Evolutionary conservation across 148 eudicot genomes (phyloP).

Genomic region (Dianthus caryophyllus): DNA sequence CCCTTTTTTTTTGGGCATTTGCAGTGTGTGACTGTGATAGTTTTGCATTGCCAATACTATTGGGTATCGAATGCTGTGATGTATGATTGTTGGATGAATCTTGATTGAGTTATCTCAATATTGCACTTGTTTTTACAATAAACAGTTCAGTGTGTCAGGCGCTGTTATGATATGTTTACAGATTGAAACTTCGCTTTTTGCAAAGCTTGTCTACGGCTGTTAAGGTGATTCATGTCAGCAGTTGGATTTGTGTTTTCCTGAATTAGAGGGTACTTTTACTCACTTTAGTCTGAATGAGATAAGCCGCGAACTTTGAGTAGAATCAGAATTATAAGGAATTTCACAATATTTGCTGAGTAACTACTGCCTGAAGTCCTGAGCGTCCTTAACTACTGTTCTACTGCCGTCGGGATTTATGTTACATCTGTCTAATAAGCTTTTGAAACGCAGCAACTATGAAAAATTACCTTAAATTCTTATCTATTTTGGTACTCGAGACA

Average conservation of each 20-base stretch:
- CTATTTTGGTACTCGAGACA: too few species aligned
- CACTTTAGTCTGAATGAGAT: background rate
- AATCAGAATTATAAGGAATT: background rate
- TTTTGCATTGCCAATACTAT: background rate
- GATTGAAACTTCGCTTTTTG: background rate
- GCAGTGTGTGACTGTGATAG: background rate
- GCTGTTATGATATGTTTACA: background rate
- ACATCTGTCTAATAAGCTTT: background rate
- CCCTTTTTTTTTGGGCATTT: background rate
- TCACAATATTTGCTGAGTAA: background rate
- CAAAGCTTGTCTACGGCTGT: background rate
- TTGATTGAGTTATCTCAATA: background rate
- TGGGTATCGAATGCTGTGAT: background rate
- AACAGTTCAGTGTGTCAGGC: background rate
- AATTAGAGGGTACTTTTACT: background rate
- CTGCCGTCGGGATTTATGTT: background rate
- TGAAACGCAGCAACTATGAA: background rate
- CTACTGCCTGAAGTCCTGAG: constrained; percentile 6
- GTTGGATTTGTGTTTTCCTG: background rate
- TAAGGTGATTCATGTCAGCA: background rate
- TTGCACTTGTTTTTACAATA: background rate
- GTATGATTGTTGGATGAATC: constrained; percentile 5
- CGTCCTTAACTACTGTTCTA: background rate
- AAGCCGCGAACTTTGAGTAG: background rate
- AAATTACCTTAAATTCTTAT: background rate